Conservation (phyloP, 2,329 filamentous ascomycete species). For the Sporothrix mexicana region DNA sequence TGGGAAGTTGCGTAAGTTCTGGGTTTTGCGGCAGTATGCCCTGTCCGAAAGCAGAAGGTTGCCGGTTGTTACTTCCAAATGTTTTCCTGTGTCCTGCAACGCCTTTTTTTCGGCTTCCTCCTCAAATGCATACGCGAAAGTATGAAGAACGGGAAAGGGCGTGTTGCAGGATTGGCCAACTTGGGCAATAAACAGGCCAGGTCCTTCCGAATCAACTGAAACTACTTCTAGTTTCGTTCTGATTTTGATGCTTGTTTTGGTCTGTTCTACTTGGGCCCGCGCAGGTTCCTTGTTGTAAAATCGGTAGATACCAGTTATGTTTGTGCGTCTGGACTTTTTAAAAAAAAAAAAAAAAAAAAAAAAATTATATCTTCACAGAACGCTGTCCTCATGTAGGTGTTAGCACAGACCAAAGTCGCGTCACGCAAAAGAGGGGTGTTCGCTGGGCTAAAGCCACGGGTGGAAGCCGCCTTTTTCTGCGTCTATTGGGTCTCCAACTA, state of each 20-base stretch:
- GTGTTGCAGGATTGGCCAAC: conserved; percentile 17
- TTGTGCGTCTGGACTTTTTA: background rate
- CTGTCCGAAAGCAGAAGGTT: background rate
- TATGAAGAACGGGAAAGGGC: background rate
- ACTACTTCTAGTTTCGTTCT: no score
- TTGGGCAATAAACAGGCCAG: background rate
- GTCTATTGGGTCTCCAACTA: conserved; percentile 9
- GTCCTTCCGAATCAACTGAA: background rate
- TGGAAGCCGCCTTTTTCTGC: conserved; percentile 7
- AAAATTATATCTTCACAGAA: background rate
- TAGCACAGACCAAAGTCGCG: background rate
- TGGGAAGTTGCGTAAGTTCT: background rate
- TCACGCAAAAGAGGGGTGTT: background rate
- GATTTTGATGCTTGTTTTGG: background rate
- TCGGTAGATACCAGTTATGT: background rate
- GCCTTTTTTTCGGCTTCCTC: background rate
- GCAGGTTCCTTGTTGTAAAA: background rate
- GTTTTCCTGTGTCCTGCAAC: background rate
- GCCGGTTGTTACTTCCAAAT: conserved; percentile 15
- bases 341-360: no score
- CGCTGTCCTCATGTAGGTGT: background rate
- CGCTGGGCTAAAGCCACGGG: background rate
- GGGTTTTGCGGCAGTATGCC: background rate
- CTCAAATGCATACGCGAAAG: background rate
- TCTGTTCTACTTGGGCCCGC: background rate